These are phyloP conservation scores for Aspergillus calidoustus DNA, from an alignment of 2,329 filamentous ascomycete genomes.

Conservation along the genomic window DNA sequence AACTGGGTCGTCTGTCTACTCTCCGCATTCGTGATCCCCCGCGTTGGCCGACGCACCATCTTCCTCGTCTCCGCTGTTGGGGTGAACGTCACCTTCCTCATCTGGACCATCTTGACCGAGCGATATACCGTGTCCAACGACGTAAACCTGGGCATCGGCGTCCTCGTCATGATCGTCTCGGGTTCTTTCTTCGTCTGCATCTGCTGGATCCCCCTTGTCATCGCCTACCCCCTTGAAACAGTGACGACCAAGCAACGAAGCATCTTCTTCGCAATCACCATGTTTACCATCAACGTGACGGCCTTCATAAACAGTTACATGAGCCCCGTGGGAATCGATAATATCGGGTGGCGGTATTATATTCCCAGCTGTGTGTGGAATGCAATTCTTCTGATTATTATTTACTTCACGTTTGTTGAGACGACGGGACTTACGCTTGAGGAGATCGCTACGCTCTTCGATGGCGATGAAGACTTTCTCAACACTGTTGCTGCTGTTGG, in stretches of 20 bases:
- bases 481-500: not conserved
- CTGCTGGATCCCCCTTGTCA: not conserved
- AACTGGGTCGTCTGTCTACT: not conserved
- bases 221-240: constrained; percentile 1
- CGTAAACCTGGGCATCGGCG: not conserved
- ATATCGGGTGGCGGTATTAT: not conserved
- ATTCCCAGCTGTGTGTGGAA: not conserved
- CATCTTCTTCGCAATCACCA: not conserved
- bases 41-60: not conserved
- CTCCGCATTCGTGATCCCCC: not conserved
- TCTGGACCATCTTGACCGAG: not conserved
- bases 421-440: not conserved
- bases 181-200: not conserved
- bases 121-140: not conserved
- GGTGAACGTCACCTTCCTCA: not conserved
- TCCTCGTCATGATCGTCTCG: not conserved
- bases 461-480: not conserved
- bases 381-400: not conserved
- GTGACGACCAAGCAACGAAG: constrained; percentile 4
- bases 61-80: not conserved
- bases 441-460: not conserved
- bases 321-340: not conserved
- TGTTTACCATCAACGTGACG: not conserved
- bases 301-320: not conserved
- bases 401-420: not conserved